These are phyloP conservation scores for Malbranchea zuffiana DNA, from an alignment of 2,329 filamentous ascomycete genomes.

Conservation along the genomic window DNA sequence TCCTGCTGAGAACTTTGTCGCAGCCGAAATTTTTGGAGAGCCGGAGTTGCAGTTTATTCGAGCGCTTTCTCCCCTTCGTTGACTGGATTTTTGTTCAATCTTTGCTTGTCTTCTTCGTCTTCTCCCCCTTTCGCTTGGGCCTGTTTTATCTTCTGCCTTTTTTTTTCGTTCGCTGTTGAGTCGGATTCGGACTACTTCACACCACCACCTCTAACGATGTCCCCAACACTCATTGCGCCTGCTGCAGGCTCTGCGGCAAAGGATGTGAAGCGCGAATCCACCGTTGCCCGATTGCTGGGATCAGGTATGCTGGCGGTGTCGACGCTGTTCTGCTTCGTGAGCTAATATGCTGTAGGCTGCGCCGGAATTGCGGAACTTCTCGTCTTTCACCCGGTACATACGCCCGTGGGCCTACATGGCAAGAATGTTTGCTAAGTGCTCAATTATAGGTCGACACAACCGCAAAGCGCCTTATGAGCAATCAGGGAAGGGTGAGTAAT, in stretches of 20 bases:
- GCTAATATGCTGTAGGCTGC: constrained; percentile 49
- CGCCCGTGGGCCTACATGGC: background rate
- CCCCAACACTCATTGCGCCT: constrained; percentile 37
- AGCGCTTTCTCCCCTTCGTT: too few species aligned
- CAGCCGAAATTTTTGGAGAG: too few species aligned
- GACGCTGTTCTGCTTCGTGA: constrained; percentile 2
- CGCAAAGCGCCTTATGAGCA: constrained; percentile 98
- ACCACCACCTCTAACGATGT: constrained; percentile 37
- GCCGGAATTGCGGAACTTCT: constrained; percentile 88
- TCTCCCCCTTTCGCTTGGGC: background rate
- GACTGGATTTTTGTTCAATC: too few species aligned
- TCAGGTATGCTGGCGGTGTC: constrained; percentile 55
- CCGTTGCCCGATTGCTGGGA: constrained; percentile 73
- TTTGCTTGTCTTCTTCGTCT: too few species aligned
- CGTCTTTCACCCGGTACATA: constrained; percentile 74
- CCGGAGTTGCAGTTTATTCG: too few species aligned
- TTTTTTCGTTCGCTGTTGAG: constrained; percentile 1
- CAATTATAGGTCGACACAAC: constrained; percentile 79
- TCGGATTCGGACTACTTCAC: too few species aligned
- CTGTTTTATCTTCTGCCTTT: background rate
- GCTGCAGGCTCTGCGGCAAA: constrained; percentile 41
- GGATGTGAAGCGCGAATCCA: constrained; percentile 74
- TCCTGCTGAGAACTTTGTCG: too few species aligned
- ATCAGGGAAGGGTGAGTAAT: constrained; percentile 59
- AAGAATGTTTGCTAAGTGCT: background rate